Conservation (phyloP, 225 moss, liverwort and hornwort genomes). For the Lunularia cruciata region DNA sequence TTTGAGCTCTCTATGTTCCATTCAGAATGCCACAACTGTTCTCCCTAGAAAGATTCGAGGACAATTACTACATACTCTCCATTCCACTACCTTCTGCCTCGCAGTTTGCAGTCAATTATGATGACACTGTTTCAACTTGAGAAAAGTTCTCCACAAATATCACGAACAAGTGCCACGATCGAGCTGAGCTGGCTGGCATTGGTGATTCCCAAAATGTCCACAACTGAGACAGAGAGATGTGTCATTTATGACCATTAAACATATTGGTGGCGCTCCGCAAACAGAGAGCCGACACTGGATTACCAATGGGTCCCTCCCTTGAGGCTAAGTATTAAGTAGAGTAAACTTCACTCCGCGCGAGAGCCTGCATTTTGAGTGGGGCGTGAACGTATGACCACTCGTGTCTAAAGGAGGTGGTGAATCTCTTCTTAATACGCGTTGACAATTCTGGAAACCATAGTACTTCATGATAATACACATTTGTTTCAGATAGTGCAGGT, state of each 20-base stretch:
- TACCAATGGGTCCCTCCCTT: constrained; percentile 1
- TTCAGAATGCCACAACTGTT: not conserved
- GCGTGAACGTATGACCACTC: not conserved
- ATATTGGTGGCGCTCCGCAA: not conserved
- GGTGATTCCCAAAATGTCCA: constrained; percentile 13
- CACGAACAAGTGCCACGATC: constrained; percentile 2
- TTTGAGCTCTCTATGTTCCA: not conserved
- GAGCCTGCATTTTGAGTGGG: not conserved
- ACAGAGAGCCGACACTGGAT: not conserved
- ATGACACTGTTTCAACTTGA: constrained; percentile 9
- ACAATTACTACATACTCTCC: constrained; percentile 13
- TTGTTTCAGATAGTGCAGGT: constrained; percentile 3
- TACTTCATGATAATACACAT: not conserved
- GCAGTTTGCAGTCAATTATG: not conserved
- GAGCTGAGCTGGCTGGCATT: not conserved
- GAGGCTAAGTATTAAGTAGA: not conserved
- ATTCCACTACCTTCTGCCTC: not conserved
- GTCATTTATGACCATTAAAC: not conserved
- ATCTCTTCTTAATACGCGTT: constrained; percentile 11
- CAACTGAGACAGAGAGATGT: constrained; percentile 12
- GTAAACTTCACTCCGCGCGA: not conserved
- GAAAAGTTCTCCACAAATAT: constrained; percentile 5
- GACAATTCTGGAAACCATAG: constrained; percentile 14
- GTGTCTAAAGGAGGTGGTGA: not conserved
- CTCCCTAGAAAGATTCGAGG: not conserved